Evolutionary conservation across 2,329 filamentous ascomycete species (phyloP).

Genomic region (Alternaria arborescens): DNA sequence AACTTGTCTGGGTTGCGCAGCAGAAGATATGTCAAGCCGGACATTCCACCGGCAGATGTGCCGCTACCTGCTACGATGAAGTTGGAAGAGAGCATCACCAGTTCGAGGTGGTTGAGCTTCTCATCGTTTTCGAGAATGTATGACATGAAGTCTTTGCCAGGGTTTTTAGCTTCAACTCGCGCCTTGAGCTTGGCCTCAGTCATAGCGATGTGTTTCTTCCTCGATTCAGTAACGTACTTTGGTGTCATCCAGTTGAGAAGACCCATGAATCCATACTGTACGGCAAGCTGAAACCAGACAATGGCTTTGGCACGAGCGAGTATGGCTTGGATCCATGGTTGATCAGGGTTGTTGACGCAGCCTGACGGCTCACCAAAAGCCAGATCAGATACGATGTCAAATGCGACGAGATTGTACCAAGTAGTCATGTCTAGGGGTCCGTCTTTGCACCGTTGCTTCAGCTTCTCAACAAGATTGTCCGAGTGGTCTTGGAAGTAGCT

Average conservation of each 20-base stretch:
- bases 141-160: slow-evolving; percentile 16
- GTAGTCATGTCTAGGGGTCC: slow-evolving; percentile 13
- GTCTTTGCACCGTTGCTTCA: not conserved
- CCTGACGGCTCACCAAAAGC: slow-evolving; percentile 16
- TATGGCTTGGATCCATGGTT: slow-evolving; percentile 15
- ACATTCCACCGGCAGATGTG: slow-evolving; percentile 26
- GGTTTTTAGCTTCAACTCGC: slow-evolving; percentile 9
- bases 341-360: slow-evolving; percentile 14
- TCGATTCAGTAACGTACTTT: slow-evolving; percentile 10
- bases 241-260: slow-evolving; percentile 13
- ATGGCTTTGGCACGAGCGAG: slow-evolving; percentile 16
- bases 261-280: slow-evolving; percentile 13
- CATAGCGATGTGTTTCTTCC: slow-evolving; percentile 17
- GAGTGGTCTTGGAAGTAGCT: slow-evolving; percentile 13
- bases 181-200: slow-evolving; percentile 14
- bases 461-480: slow-evolving; percentile 10
- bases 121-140: slow-evolving; percentile 16
- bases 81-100: slow-evolving; percentile 17
- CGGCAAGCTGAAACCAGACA: slow-evolving; percentile 16
- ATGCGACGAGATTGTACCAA: slow-evolving; percentile 14
- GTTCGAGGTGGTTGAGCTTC: slow-evolving; percentile 16
- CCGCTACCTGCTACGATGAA: slow-evolving; percentile 42
- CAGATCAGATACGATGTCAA: slow-evolving; percentile 13
- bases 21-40: slow-evolving; percentile 13
- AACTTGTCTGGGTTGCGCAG: slow-evolving; percentile 19